phyloP scores from a whole-genome alignment of 192 early-diverging fungal species.

The Umbelopsis sp. region DNA sequence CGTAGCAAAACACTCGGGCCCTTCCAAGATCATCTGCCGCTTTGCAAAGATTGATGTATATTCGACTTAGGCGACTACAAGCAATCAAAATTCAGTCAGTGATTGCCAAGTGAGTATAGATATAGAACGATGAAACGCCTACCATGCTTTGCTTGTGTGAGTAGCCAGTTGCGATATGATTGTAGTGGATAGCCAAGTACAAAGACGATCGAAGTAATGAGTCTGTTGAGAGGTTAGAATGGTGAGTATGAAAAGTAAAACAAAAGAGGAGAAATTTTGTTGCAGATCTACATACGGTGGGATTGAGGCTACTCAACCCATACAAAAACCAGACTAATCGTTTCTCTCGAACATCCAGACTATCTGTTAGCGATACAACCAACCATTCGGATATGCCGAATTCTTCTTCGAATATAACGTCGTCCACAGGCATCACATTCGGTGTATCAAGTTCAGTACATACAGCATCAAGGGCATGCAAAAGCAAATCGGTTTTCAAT shows the following conservation, averaged over 20 bases:
- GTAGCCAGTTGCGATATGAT: neutral
- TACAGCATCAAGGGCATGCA: neutral
- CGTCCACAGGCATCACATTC: neutral
- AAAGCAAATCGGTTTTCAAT: conserved; percentile 12
- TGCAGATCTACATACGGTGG: neutral
- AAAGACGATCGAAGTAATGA: neutral
- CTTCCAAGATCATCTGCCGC: neutral
- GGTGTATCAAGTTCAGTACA: neutral
- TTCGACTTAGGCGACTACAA: neutral
- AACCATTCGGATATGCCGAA: conserved; percentile 3
- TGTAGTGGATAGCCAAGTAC: neutral
- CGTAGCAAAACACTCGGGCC: neutral
- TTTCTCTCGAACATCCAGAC: neutral
- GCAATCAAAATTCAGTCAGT: neutral
- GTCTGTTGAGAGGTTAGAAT: neutral
- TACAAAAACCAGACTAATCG: conserved; percentile 6
- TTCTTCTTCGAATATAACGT: neutral
- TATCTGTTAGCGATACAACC: neutral
- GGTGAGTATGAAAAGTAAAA: neutral
- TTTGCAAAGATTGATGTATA: conserved; percentile 2
- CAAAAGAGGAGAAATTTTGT: neutral
- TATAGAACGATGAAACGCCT: neutral
- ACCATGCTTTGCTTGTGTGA: neutral
- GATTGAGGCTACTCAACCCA: neutral
- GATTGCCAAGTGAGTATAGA: neutral